Conservation (phyloP, 768 basidiomycete genomes). For the Gloeopeniophorella convolvens region DNA sequence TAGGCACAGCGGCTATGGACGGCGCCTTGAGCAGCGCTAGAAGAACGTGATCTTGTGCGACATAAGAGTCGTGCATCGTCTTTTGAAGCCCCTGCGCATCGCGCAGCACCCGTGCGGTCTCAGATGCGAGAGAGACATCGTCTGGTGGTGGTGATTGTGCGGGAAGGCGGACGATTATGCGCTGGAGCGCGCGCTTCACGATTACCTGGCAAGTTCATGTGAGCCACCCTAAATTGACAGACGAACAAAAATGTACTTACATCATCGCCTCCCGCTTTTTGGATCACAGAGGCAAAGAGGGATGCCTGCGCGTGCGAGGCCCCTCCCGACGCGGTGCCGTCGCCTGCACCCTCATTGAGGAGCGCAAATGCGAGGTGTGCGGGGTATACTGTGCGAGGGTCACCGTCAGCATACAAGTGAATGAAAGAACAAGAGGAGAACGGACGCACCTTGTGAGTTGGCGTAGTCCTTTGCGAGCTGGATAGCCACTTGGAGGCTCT, state of each 20-base stretch:
- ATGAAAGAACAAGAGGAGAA: neutral
- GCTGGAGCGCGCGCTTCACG: slow-evolving; percentile 69
- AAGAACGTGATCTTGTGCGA: slow-evolving; percentile 89
- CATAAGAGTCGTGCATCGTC: slow-evolving; percentile 83
- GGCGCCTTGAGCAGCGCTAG: slow-evolving; percentile 77
- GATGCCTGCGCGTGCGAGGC: slow-evolving; percentile 35
- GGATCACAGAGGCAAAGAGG: slow-evolving; percentile 71
- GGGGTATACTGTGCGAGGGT: slow-evolving; percentile 72
- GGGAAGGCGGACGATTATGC: slow-evolving; percentile 73
- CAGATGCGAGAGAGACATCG: slow-evolving; percentile 57
- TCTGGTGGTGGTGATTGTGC: slow-evolving; percentile 83
- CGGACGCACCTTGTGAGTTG: slow-evolving; percentile 62
- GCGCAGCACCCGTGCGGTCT: slow-evolving; percentile 55
- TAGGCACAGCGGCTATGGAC: slow-evolving; percentile 60
- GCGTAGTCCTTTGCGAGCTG: slow-evolving; percentile 82
- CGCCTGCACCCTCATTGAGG: slow-evolving; percentile 55
- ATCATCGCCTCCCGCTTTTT: slow-evolving; percentile 80
- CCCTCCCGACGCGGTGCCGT: slow-evolving; percentile 33
- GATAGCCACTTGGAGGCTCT: slow-evolving; percentile 61
- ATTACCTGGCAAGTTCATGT: slow-evolving; percentile 31
- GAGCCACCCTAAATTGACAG: neutral
- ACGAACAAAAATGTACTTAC: slow-evolving; percentile 36
- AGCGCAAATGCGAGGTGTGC: slow-evolving; percentile 78
- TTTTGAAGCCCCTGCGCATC: slow-evolving; percentile 76
- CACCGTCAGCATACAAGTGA: slow-evolving; percentile 9